phyloP scores from a whole-genome alignment of 495 filamentous ascomycete species.

The Daldinia vernicosa region DNA sequence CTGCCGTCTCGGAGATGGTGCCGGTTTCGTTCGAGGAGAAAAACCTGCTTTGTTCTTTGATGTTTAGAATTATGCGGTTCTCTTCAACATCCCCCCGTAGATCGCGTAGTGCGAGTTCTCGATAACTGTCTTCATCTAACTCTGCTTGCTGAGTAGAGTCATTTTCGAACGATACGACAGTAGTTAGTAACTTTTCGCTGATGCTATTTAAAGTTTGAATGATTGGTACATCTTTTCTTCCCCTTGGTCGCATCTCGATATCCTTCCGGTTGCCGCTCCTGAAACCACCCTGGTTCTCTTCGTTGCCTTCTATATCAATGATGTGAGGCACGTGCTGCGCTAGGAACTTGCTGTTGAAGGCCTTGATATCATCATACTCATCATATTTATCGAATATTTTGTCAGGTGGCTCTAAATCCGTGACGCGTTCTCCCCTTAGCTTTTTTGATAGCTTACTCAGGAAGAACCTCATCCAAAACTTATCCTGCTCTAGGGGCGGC shows the following conservation, averaged over 20 bases:
- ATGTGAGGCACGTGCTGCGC: conserved; percentile 79
- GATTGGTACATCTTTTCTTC: conserved; percentile 61
- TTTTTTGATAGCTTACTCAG: conserved; percentile 88
- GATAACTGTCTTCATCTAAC: conserved; percentile 78
- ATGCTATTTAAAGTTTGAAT: conserved; percentile 85
- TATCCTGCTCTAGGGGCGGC: conserved; percentile 77
- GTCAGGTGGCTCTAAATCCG: conserved; percentile 76
- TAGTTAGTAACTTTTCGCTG: conserved; percentile 89
- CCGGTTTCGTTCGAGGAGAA: conserved; percentile 73
- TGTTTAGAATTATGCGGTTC: conserved; percentile 80
- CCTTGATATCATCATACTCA: conserved; percentile 68
- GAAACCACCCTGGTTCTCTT: conserved; percentile 77
- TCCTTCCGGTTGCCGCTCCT: conserved; percentile 84
- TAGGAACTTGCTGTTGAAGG: conserved; percentile 59
- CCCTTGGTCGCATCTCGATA: conserved; percentile 79
- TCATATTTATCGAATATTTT: conserved; percentile 85
- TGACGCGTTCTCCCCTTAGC: conserved; percentile 85
- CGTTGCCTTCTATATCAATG: conserved; percentile 92
- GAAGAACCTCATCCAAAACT: conserved; percentile 95
- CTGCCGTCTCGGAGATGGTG: conserved; percentile 62
- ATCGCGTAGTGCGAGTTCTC: conserved; percentile 81
- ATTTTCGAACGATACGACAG: conserved; percentile 78
- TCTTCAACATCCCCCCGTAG: conserved; percentile 77
- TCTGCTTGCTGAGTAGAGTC: conserved; percentile 67
- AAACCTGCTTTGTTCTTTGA: conserved; percentile 84